phyloP scores from a whole-genome alignment of 805 yeast species.

The Yarrowia keelungensis region DNA sequence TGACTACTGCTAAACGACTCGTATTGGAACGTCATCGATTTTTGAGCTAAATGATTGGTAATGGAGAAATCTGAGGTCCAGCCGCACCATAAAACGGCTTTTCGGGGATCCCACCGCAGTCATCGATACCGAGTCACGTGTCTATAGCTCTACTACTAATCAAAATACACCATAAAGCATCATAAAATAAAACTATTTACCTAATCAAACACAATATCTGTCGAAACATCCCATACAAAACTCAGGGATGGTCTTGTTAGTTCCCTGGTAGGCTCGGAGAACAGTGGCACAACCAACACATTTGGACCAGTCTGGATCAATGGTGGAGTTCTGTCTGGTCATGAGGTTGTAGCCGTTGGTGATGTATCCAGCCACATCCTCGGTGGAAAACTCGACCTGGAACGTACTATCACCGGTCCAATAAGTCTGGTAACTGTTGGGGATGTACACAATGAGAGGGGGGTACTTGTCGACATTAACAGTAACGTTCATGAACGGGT shows the following conservation, averaged over 20 bases:
- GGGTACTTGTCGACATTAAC: slow-evolving; percentile 60
- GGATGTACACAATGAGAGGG: slow-evolving; percentile 78
- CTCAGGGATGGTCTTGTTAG: slow-evolving; percentile 23
- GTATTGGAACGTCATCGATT: slow-evolving; percentile 9
- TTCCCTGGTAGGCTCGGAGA: slow-evolving; percentile 57
- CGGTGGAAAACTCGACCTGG: slow-evolving; percentile 65
- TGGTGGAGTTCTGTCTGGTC: slow-evolving; percentile 69
- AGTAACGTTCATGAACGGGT: slow-evolving; percentile 82
- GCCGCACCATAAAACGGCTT: too few species aligned
- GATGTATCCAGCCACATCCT: slow-evolving; percentile 67
- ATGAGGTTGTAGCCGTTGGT: slow-evolving; percentile 78
- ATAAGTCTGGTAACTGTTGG: slow-evolving; percentile 71
- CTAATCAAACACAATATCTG: slow-evolving; percentile 16
- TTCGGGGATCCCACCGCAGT: too few species aligned
- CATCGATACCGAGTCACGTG: too few species aligned
- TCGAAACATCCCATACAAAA: slow-evolving; percentile 28
- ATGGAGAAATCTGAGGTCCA: neutral
- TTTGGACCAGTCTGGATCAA: slow-evolving; percentile 70
- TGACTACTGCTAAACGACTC: neutral
- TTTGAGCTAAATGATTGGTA: neutral
- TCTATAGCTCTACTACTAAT: too few species aligned
- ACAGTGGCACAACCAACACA: slow-evolving; percentile 86
- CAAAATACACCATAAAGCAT: neutral
- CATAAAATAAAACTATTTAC: neutral
- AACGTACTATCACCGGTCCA: slow-evolving; percentile 75